These are phyloP conservation scores for Alternaria angustiovoidea DNA, from an alignment of 2,329 filamentous ascomycete species.

Conservation along the genomic window DNA sequence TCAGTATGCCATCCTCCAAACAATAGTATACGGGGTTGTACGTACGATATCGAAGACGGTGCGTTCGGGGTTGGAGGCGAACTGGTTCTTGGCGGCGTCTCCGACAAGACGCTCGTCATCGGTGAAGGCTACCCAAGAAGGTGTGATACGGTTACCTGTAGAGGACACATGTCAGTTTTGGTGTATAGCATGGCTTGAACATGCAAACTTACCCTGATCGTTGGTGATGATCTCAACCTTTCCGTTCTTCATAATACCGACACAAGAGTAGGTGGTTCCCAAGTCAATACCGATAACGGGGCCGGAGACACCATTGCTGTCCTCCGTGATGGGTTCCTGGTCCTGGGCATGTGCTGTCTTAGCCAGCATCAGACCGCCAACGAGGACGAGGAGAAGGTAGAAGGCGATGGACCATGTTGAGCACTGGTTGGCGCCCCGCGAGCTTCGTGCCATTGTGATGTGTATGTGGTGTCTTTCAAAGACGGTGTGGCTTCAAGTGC, in stretches of 20 bases:
- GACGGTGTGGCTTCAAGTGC: conserved; percentile 26
- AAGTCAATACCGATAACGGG: conserved; percentile 81
- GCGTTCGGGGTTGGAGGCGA: conserved; percentile 58
- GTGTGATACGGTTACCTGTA: conserved; percentile 54
- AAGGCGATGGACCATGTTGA: conserved; percentile 88
- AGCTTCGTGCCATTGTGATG: conserved; percentile 65
- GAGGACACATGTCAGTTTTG: conserved; percentile 33
- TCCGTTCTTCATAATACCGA: conserved; percentile 71
- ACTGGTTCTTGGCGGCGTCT: conserved; percentile 72
- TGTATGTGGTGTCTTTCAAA: conserved; percentile 23
- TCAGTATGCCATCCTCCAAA: conserved; percentile 28
- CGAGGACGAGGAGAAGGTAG: conserved; percentile 90
- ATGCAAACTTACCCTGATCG: conserved; percentile 49
- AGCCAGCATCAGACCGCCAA: conserved; percentile 83
- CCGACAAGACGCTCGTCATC: conserved; percentile 96
- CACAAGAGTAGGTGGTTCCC: conserved; percentile 93
- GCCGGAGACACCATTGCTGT: conserved; percentile 59
- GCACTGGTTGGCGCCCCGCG: conserved; percentile 72
- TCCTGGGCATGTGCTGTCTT: conserved; percentile 76
- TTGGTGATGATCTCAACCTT: conserved; percentile 56
- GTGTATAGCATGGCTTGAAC: not conserved
- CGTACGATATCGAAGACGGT: conserved; percentile 58
- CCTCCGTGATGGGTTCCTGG: conserved; percentile 70
- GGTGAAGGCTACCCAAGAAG: conserved; percentile 92
- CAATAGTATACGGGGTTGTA: conserved; percentile 1